Conservation (phyloP, 169 alveolate genomes). For the Plasmodium billcollinsi region DNA sequence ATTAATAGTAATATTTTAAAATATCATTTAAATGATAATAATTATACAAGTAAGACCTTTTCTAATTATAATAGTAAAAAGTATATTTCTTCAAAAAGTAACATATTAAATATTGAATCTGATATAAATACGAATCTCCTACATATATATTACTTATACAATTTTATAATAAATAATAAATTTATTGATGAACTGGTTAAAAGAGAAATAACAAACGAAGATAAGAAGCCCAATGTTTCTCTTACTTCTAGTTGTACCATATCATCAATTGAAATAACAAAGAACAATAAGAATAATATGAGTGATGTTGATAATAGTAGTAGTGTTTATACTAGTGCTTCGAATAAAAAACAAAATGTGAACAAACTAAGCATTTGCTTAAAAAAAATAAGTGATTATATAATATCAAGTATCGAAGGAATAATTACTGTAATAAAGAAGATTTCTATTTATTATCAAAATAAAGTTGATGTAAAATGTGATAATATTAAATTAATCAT, state of each 20-base stretch:
- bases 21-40: too few relatives aligned
- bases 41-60: too few relatives aligned
- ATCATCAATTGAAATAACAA: background rate
- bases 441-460: background rate
- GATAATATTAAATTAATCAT: slow-evolving; percentile 19
- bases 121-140: background rate
- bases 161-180: slow-evolving; percentile 23
- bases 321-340: background rate
- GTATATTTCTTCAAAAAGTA: background rate
- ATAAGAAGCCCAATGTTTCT: background rate
- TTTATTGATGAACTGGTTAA: slow-evolving; percentile 22
- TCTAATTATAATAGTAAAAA: too few relatives aligned
- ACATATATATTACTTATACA: slow-evolving; percentile 38
- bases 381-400: slow-evolving; percentile 28
- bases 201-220: background rate
- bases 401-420: slow-evolving; percentile 47
- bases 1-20: background rate
- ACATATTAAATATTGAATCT: background rate
- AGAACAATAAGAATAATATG: background rate
- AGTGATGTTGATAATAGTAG: background rate
- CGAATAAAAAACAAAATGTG: slow-evolving; percentile 9
- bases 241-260: too few relatives aligned
- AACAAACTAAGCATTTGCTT: background rate
- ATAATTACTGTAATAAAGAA: slow-evolving; percentile 8
- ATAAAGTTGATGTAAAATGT: background rate